phyloP scores from a whole-genome alignment of 345 rosid species.

The Tarenaya hassleriana region DNA sequence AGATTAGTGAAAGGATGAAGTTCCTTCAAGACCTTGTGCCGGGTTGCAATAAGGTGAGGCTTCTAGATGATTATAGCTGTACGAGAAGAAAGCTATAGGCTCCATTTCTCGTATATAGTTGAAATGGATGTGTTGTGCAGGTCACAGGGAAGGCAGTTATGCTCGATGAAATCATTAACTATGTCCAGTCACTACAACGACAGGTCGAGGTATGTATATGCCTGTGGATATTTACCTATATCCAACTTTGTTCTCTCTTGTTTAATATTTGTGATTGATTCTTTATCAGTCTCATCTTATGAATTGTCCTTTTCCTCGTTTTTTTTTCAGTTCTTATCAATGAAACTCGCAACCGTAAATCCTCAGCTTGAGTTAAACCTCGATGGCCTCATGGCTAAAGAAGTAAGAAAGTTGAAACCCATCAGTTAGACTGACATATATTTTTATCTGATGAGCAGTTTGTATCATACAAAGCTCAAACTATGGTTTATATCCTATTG shows the following conservation, averaged over 20 bases:
- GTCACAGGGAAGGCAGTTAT: conserved; percentile 98
- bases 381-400: conserved; percentile 82
- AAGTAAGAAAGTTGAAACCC: too few relatives aligned
- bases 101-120: too few relatives aligned
- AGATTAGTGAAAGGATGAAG: conserved; percentile 98
- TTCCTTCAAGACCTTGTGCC: conserved; percentile 97
- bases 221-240: too few relatives aligned
- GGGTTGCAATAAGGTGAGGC: conserved; percentile 89
- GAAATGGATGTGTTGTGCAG: conserved; percentile 31
- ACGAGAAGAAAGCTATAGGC: too few relatives aligned
- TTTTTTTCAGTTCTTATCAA: conserved; percentile 67
- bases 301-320: not conserved
- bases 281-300: too few relatives aligned
- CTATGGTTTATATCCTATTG: not conserved
- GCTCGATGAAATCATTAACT: conserved; percentile 97
- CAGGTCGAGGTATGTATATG: conserved; percentile 86
- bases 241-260: conserved; percentile 4
- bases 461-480: conserved; percentile 1
- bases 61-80: conserved; percentile 10
- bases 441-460: not conserved
- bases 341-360: conserved; percentile 96
- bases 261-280: conserved; percentile 6
- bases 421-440: conserved; percentile 9
- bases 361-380: conserved; percentile 76
- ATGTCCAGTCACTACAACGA: conserved; percentile 87